These are phyloP conservation scores for Camellia oleifera DNA, from an alignment of 179 eudicot species.

Conservation along the genomic window DNA sequence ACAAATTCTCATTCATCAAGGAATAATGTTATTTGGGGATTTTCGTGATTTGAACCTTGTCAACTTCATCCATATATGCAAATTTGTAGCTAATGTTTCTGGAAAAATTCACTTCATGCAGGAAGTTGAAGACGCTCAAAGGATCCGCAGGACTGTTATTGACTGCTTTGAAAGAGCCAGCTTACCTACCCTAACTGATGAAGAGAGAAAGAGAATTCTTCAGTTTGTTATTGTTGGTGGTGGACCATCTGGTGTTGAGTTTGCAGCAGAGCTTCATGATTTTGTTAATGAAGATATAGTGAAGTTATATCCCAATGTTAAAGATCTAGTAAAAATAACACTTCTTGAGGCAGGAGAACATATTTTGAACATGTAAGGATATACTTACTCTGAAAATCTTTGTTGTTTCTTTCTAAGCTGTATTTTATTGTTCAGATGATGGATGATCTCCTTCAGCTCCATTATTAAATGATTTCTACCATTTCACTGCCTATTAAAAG, in stretches of 20 bases:
- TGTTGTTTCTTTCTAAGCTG: not conserved
- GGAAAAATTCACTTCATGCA: slow-evolving; percentile 23
- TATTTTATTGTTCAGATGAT: slow-evolving; percentile 2
- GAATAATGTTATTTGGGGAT: not conserved
- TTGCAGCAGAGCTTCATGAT: slow-evolving; percentile 97
- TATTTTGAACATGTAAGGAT: slow-evolving; percentile 80
- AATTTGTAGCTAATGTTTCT: not conserved
- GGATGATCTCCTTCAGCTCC: slow-evolving; percentile 3
- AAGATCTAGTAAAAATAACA: slow-evolving; percentile 75
- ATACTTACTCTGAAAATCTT: not conserved
- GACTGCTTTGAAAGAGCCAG: slow-evolving; percentile 89
- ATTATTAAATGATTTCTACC: not conserved
- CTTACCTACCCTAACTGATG: slow-evolving; percentile 72
- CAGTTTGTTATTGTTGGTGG: slow-evolving; percentile 95
- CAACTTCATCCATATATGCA: not conserved
- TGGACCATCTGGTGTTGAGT: slow-evolving; percentile 96
- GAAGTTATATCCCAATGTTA: slow-evolving; percentile 65
- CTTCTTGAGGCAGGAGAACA: slow-evolving; percentile 93
- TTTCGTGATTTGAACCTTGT: not conserved
- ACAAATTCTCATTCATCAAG: not conserved
- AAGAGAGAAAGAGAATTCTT: slow-evolving; percentile 73
- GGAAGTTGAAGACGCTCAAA: slow-evolving; percentile 98
- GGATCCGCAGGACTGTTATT: slow-evolving; percentile 69
- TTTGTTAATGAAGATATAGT: slow-evolving; percentile 76
- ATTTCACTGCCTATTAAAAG: not conserved